phyloP scores from a whole-genome alignment of 805 yeast genomes.

The Candida methanosorbosa region DNA sequence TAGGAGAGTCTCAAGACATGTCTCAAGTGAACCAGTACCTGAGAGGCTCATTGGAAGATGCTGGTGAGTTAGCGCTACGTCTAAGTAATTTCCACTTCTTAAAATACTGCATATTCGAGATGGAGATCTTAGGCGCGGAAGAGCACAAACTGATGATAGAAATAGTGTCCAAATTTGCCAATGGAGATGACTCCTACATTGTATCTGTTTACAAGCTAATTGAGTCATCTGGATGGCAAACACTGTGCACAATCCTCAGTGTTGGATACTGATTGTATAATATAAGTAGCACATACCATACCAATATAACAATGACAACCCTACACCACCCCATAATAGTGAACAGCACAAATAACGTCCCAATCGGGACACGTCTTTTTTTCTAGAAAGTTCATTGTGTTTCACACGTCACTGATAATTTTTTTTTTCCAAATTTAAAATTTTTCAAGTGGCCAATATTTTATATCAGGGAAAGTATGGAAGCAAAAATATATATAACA shows the following conservation, averaged over 20 bases:
- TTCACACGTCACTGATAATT: too few relatives aligned
- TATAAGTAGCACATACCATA: too few relatives aligned
- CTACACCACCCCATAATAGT: too few relatives aligned
- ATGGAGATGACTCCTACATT: constrained; percentile 28
- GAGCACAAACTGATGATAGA: constrained; percentile 45
- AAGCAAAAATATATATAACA: too few relatives aligned
- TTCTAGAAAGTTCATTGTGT: too few relatives aligned
- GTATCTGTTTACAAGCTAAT: constrained; percentile 31
- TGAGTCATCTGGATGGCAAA: constrained; percentile 76
- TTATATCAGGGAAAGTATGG: too few relatives aligned
- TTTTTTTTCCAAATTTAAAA: too few relatives aligned
- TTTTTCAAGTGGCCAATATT: too few relatives aligned
- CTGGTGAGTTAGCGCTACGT: constrained; percentile 4
- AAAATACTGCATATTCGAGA: constrained; percentile 38
- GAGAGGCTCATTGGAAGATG: constrained; percentile 8
- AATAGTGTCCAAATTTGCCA: constrained; percentile 34
- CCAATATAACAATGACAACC: too few relatives aligned
- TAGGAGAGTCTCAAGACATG: constrained; percentile 70
- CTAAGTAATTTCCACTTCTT: constrained; percentile 75
- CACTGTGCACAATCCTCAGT: constrained; percentile 45
- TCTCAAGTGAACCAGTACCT: constrained; percentile 44
- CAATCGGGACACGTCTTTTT: too few relatives aligned
- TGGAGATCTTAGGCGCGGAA: constrained; percentile 46
- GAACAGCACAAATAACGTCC: too few relatives aligned
- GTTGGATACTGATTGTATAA: not conserved